Conservation (phyloP, 192 early-diverging fungal species). For the Coemansia sp. region DNA sequence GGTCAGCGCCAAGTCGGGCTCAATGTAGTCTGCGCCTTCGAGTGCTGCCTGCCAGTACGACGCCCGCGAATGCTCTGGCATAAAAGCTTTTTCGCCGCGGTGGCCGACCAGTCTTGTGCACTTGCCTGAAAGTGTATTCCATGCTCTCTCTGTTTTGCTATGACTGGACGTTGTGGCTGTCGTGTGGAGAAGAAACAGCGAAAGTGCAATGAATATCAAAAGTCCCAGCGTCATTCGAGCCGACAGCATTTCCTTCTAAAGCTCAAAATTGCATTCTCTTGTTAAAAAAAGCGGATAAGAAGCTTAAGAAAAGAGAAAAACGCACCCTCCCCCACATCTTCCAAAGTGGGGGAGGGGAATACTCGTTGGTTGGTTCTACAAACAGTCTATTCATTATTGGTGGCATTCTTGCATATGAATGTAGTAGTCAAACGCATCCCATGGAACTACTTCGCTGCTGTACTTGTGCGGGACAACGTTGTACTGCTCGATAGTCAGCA, state of each 20-base stretch:
- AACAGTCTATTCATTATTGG: neutral
- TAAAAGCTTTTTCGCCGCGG: constrained; percentile 55
- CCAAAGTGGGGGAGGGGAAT: too few relatives aligned
- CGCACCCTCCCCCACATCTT: too few relatives aligned
- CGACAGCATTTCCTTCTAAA: neutral
- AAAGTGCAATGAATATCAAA: neutral
- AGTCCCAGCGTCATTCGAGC: neutral
- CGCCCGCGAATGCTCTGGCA: constrained; percentile 50
- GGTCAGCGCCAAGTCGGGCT: constrained; percentile 50
- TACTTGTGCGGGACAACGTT: constrained; percentile 33
- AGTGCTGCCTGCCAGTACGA: constrained; percentile 56
- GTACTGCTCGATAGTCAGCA: constrained; percentile 44
- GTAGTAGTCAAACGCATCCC: constrained; percentile 35
- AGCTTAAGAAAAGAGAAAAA: neutral
- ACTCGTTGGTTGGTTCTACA: neutral
- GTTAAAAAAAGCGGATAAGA: too few relatives aligned
- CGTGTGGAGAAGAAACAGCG: neutral
- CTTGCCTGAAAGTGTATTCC: constrained; percentile 39
- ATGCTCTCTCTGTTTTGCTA: neutral
- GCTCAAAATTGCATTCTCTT: too few relatives aligned
- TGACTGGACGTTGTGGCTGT: neutral
- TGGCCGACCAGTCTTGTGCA: constrained; percentile 40
- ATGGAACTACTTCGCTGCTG: constrained; percentile 27
- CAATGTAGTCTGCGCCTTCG: constrained; percentile 50
- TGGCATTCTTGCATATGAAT: constrained; percentile 15